Percentiles rank a stretch among this genome's conserved stretches.
These are phyloP conservation scores for Exserohilum turcica DNA, from an alignment of 2,329 filamentous ascomycete genomes.

Conservation along the genomic window DNA sequence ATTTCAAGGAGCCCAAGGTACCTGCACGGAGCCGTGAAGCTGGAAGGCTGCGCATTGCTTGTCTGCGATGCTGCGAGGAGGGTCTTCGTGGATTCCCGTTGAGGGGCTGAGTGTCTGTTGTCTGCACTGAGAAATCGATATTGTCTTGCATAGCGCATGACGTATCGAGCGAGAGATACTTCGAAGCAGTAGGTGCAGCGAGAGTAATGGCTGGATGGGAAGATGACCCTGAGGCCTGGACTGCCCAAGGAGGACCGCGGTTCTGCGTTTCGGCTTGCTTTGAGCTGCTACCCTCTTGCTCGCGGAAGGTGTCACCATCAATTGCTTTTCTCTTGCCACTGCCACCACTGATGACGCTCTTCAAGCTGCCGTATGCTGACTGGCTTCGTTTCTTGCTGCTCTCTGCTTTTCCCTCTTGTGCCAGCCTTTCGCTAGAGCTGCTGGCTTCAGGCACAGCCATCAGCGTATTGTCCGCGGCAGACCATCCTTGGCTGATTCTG, in stretches of 20 bases:
- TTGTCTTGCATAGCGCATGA: constrained; percentile 36
- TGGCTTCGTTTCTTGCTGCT: constrained; percentile 40
- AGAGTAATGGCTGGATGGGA: constrained; percentile 42
- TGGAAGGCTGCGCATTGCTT: constrained; percentile 31
- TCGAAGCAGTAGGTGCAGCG: constrained; percentile 41
- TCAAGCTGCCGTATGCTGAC: constrained; percentile 47
- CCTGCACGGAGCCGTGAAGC: constrained; percentile 29
- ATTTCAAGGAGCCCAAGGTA: constrained; percentile 39
- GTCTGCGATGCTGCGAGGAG: constrained; percentile 28
- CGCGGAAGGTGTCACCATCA: constrained; percentile 26
- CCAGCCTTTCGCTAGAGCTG: constrained; percentile 51
- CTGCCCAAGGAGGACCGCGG: constrained; percentile 35
- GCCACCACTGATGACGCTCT: constrained; percentile 46
- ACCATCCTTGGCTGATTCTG: constrained; percentile 41
- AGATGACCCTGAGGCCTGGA: constrained; percentile 32
- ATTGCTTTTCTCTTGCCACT: constrained; percentile 37
- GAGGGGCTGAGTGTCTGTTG: constrained; percentile 14
- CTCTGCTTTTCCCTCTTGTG: constrained; percentile 33
- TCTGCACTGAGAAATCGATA: constrained; percentile 12
- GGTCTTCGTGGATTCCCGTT: constrained; percentile 18
- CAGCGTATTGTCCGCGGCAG: constrained; percentile 47
- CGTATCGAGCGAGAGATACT: constrained; percentile 43
- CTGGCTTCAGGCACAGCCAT: constrained; percentile 56
- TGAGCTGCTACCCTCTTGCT: constrained; percentile 22
- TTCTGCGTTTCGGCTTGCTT: constrained; percentile 14